These are phyloP conservation scores for Grosmannia clavigera DNA, from an alignment of 2,329 filamentous ascomycete genomes.

Conservation along the genomic window DNA sequence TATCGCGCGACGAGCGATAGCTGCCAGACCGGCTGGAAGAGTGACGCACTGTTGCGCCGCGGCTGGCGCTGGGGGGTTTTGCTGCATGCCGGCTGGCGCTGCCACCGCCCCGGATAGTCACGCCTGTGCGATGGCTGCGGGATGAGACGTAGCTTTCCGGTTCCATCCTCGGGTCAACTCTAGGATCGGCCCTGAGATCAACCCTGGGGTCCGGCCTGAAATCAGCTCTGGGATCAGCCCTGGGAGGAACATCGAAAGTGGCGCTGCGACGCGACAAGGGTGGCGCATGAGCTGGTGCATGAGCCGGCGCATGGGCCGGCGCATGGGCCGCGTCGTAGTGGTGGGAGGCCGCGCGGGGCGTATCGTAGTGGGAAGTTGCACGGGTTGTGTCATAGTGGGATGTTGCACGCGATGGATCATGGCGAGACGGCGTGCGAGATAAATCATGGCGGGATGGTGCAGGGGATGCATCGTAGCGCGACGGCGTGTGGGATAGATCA, in stretches of 20 bases:
- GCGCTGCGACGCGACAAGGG: constrained; percentile 13
- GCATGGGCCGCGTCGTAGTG: constrained; percentile 4
- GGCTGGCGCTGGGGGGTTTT: constrained; percentile 6
- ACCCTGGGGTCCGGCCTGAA: constrained; percentile 16
- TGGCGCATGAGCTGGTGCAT: constrained; percentile 10
- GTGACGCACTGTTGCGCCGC: constrained; percentile 5
- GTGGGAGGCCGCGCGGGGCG: neutral
- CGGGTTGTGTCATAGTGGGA: neutral
- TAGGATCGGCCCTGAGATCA: constrained; percentile 15
- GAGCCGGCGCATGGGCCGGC: constrained; percentile 11
- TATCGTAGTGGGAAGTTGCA: neutral
- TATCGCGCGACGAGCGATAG: constrained; percentile 18
- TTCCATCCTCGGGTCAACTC: constrained; percentile 15
- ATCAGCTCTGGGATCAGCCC: constrained; percentile 15
- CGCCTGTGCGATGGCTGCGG: constrained; percentile 24
- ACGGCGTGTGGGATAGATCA: neutral
- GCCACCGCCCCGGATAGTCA: constrained; percentile 19
- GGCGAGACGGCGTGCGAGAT: neutral
- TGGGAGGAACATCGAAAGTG: constrained; percentile 6
- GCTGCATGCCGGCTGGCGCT: constrained; percentile 7
- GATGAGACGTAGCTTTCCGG: constrained; percentile 32
- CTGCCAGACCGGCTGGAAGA: constrained; percentile 11
- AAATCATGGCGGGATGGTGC: neutral
- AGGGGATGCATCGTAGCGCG: neutral
- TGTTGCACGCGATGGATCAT: neutral